Evolutionary conservation across 768 basidiomycete species (phyloP).

Genomic region (Russula sp.): DNA sequence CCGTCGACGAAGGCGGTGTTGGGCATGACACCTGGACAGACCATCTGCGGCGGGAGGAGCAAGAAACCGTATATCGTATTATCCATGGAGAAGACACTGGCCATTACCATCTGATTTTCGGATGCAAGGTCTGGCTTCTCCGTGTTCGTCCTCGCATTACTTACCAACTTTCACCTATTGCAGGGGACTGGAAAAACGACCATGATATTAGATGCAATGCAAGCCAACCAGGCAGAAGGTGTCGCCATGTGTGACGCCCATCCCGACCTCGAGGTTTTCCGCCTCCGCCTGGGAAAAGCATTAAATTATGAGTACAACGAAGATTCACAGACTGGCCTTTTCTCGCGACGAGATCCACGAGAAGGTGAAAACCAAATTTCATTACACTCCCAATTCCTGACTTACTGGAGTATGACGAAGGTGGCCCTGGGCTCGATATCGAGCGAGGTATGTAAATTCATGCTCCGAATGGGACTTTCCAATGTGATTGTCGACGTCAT

Average conservation of each 20-base stretch:
- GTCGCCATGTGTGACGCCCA: slow-evolving; percentile 80
- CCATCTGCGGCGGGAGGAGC: slow-evolving; percentile 69
- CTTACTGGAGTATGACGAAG: slow-evolving; percentile 30
- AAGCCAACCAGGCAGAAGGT: slow-evolving; percentile 64
- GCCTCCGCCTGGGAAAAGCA: slow-evolving; percentile 79
- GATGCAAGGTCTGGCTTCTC: slow-evolving; percentile 56
- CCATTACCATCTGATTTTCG: slow-evolving; percentile 73
- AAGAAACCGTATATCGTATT: slow-evolving; percentile 73
- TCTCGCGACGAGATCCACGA: slow-evolving; percentile 77
- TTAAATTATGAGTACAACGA: slow-evolving; percentile 85
- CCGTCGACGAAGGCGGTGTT: slow-evolving; percentile 37
- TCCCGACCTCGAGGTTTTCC: slow-evolving; percentile 83
- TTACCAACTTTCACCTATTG: slow-evolving; percentile 21
- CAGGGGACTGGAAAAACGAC: slow-evolving; percentile 81
- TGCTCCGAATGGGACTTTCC: neutral
- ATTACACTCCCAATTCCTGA: slow-evolving; percentile 15
- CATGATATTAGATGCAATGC: slow-evolving; percentile 82
- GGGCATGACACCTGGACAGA: slow-evolving; percentile 51
- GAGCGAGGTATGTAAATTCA: slow-evolving; percentile 56
- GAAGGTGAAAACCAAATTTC: slow-evolving; percentile 49
- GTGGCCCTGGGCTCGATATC: slow-evolving; percentile 76
- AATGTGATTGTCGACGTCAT: neutral
- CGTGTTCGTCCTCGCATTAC: slow-evolving; percentile 7
- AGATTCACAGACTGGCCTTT: slow-evolving; percentile 75
- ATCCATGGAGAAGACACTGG: slow-evolving; percentile 70